Conservation (phyloP, 441 rosid species). For the Adansonia gregorii region DNA sequence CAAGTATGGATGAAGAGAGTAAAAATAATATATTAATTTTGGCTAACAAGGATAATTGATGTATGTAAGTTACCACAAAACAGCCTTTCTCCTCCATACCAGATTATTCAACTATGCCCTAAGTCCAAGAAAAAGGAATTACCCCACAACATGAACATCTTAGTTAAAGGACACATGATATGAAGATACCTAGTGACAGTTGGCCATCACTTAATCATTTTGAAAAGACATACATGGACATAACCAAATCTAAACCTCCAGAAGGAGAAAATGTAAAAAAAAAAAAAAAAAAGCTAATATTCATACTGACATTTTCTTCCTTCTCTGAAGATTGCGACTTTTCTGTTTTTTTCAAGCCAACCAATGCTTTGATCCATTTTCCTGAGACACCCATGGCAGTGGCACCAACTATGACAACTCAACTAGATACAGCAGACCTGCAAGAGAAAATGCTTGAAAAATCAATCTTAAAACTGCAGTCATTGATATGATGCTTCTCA, state of each 20-base stretch:
- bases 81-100: slow-evolving; percentile 8
- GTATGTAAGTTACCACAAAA: slow-evolving; percentile 5
- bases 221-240: background rate
- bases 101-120: background rate
- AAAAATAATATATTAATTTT: background rate
- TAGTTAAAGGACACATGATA: background rate
- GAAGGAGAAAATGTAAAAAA: background rate
- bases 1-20: background rate
- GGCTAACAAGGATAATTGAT: background rate
- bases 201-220: slow-evolving; percentile 15
- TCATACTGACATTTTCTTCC: slow-evolving; percentile 61
- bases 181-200: background rate
- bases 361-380: slow-evolving; percentile 92
- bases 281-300: background rate
- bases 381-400: slow-evolving; percentile 91
- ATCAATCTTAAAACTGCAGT: slow-evolving; percentile 18
- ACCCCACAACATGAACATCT: background rate
- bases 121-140: background rate
- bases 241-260: slow-evolving; percentile 6
- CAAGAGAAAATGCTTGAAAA: slow-evolving; percentile 27
- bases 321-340: slow-evolving; percentile 67
- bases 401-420: slow-evolving; percentile 21
- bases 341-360: slow-evolving; percentile 80
- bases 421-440: slow-evolving; percentile 37
- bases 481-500: slow-evolving; percentile 16